phyloP scores from a whole-genome alignment of 225 moss, liverwort and hornwort genomes.

The Thuidium tamariscinum region DNA sequence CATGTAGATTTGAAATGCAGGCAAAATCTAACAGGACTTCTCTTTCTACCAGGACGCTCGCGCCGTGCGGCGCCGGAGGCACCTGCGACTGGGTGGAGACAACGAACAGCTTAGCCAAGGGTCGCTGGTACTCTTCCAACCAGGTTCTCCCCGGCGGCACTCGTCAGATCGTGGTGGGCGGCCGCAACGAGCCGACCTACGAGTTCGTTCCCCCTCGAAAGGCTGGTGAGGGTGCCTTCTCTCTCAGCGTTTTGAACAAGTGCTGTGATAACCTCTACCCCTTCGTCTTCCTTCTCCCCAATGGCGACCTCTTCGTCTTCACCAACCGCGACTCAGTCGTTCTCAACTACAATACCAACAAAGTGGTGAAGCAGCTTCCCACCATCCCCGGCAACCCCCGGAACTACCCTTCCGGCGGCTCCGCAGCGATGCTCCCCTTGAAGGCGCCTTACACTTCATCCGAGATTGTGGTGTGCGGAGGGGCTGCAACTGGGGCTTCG shows the following conservation, averaged over 20 bases:
- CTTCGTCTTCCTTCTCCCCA: background rate
- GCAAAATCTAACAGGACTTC: background rate
- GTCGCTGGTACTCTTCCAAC: slow-evolving; percentile 32
- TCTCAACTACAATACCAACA: background rate
- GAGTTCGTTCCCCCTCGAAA: slow-evolving; percentile 18
- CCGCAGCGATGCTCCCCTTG: background rate
- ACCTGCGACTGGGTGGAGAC: slow-evolving; percentile 42
- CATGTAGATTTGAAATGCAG: background rate
- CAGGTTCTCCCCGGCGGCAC: slow-evolving; percentile 18
- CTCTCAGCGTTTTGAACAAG: background rate
- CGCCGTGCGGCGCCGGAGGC: background rate
- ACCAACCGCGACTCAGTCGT: background rate
- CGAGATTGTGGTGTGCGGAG: slow-evolving; percentile 1
- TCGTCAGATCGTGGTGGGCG: slow-evolving; percentile 29
- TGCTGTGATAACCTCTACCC: slow-evolving; percentile 17
- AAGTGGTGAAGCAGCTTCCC: background rate
- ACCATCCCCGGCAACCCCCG: background rate
- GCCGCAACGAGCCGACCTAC: slow-evolving; percentile 1
- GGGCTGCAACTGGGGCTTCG: background rate
- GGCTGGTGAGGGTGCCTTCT: background rate
- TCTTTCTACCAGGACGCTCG: background rate
- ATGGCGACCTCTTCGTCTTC: background rate
- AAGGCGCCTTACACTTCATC: background rate
- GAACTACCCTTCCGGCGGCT: slow-evolving; percentile 3
- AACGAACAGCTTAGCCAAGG: background rate